These are phyloP conservation scores for Pyricularia pennisetigena DNA, from an alignment of 2,329 filamentous ascomycete genomes.

Conservation along the genomic window DNA sequence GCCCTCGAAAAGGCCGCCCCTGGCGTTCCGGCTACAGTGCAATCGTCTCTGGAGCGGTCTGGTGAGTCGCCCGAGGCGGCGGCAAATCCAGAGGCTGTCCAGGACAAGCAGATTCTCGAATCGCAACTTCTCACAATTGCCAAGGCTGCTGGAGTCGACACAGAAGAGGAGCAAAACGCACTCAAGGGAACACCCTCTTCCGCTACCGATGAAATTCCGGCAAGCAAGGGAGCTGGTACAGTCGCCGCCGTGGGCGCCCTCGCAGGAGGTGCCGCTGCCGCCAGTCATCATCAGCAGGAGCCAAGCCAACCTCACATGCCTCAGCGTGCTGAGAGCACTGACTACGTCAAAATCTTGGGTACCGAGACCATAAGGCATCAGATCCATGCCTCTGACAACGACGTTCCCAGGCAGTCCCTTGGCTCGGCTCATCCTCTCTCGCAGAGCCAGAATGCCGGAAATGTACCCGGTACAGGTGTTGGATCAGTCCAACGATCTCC, in stretches of 20 bases:
- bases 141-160: not conserved
- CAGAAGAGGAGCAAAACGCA: not conserved
- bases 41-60: not conserved
- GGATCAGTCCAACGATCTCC: not conserved
- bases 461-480: not conserved
- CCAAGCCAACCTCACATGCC: not conserved
- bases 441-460: not conserved
- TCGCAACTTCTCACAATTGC: not conserved
- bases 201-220: not conserved
- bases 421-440: not conserved
- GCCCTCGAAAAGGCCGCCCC: not conserved
- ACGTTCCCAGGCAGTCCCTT: not conserved
- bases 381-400: not conserved
- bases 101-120: slow-evolving; percentile 2
- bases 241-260: not conserved
- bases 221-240: not conserved
- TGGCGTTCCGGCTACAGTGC: not conserved
- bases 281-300: not conserved
- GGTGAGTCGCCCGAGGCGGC: slow-evolving; percentile 1
- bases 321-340: slow-evolving; percentile 3
- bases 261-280: not conserved
- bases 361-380: slow-evolving; percentile 1
- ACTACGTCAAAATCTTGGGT: slow-evolving; percentile 3
- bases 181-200: not conserved
- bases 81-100: not conserved